Conservation (phyloP, 805 yeast genomes). For the Jamesozyma piceae region DNA sequence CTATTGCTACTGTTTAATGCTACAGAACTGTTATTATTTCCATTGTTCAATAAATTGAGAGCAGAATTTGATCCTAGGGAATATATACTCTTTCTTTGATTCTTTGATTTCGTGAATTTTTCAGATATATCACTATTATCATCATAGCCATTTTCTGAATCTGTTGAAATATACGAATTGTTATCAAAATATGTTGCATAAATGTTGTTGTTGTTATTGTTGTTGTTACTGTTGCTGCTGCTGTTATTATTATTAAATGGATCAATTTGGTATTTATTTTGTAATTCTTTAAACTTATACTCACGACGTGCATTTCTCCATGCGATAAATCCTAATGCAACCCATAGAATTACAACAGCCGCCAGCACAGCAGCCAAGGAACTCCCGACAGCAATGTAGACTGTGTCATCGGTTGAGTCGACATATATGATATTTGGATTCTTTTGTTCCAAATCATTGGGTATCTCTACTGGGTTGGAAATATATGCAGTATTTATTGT, state of each 20-base stretch:
- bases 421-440: conserved; percentile 1
- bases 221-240: too few relatives aligned
- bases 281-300: conserved; percentile 13
- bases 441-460: not conserved
- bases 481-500: not conserved
- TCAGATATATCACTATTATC: conserved; percentile 20
- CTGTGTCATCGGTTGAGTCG: conserved; percentile 51
- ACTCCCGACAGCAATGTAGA: conserved; percentile 69
- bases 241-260: too few relatives aligned
- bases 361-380: conserved; percentile 46
- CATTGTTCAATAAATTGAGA: conserved; percentile 18
- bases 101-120: conserved; percentile 15
- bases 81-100: conserved; percentile 23
- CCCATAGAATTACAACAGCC: conserved; percentile 17
- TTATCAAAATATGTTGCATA: not conserved
- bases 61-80: conserved; percentile 28
- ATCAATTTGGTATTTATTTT: conserved; percentile 13
- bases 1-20: conserved; percentile 15
- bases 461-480: conserved; percentile 3
- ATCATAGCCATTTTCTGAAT: conserved; percentile 21
- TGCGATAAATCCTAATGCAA: conserved; percentile 18
- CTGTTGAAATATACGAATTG: conserved; percentile 11
- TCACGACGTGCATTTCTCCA: conserved; percentile 25
- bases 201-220: not conserved
- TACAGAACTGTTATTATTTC: not conserved